These are phyloP conservation scores for Hevea brasiliensis DNA, from an alignment of 345 rosid species.

Conservation along the genomic window DNA sequence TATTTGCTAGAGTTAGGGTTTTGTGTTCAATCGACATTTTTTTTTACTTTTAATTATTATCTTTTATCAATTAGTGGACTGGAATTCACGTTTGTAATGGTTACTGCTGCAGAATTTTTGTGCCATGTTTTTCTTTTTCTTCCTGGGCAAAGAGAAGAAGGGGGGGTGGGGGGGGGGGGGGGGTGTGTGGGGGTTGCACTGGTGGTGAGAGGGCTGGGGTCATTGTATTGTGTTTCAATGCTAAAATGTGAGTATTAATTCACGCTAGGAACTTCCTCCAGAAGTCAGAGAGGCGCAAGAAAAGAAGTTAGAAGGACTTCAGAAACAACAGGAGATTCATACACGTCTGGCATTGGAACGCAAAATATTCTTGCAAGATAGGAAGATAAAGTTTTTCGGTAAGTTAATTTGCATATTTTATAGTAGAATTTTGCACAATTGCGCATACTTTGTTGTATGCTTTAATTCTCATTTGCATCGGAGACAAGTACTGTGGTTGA, in stretches of 20 bases:
- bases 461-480: neutral
- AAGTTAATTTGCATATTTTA: neutral
- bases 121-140: neutral
- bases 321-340: conserved; percentile 87
- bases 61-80: too few relatives aligned
- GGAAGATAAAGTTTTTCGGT: conserved; percentile 97
- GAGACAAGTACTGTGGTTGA: neutral
- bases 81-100: too few relatives aligned
- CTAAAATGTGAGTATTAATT: neutral
- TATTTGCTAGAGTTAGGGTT: conserved; percentile 4
- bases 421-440: neutral
- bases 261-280: conserved; percentile 51
- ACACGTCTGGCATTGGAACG: conserved; percentile 82
- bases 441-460: neutral
- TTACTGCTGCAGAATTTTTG: neutral
- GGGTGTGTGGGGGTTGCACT: neutral
- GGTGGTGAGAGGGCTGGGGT: neutral
- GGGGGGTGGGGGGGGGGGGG: too few relatives aligned
- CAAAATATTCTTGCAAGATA: conserved; percentile 77
- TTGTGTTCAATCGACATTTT: neutral
- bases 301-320: conserved; percentile 68
- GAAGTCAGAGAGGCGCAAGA: conserved; percentile 75
- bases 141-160: too few relatives aligned
- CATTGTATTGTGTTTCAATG: neutral
- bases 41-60: neutral